Base-by-base conservation (phyloP, 768 basidiomycete species). In the Daedaleopsis nitida region DNA sequence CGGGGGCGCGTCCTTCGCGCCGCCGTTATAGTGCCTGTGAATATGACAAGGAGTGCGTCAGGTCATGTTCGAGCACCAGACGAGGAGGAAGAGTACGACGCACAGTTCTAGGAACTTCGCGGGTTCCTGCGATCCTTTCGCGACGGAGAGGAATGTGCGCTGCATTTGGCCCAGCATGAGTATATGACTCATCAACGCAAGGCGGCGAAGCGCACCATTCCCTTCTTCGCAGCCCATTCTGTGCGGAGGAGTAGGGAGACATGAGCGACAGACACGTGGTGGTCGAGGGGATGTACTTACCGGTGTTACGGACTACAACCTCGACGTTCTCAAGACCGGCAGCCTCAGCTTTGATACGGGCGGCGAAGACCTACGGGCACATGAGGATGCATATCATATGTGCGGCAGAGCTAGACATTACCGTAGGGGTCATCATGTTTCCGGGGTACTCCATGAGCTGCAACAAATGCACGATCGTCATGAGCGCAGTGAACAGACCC, bases 71-170 rank as follows among this genome's bases (percentile, higher is more conserved):
- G 27, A 32, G 27, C 7, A 32, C 3, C 7, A 59, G 47, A 23
- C 6, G 21, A 10, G 47, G 23, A 6, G 39, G 16, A 35, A 14
- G 13, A 19, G 38, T 27, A 32, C 12, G 35, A 58, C 78, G 37
- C 68, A 90, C 90, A 96, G 87, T 75, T 96, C 94, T 56, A 96
- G 76, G 75, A 96, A 85, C 73, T 92, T 92, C 43, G 92, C 87
- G 5, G 94, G 93, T 71, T 95, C 89, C 8, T 85, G 79, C 11
- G 89, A 88, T 10, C 93, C 93, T 57, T 86, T 85, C 14, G 91
- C 87, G 16, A 96, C 93, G 0, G 92, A 94, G 32, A 96, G 85
- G 83, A 96, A 94, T 8, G 89, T 86, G 64, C 86, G 83, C 89
- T 91, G 63, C 7, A 19, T 44, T 13, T 38, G 23, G 59, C 12